phyloP scores from a whole-genome alignment of 2,329 filamentous ascomycete species.

The Aspergillus quadricinctus region DNA sequence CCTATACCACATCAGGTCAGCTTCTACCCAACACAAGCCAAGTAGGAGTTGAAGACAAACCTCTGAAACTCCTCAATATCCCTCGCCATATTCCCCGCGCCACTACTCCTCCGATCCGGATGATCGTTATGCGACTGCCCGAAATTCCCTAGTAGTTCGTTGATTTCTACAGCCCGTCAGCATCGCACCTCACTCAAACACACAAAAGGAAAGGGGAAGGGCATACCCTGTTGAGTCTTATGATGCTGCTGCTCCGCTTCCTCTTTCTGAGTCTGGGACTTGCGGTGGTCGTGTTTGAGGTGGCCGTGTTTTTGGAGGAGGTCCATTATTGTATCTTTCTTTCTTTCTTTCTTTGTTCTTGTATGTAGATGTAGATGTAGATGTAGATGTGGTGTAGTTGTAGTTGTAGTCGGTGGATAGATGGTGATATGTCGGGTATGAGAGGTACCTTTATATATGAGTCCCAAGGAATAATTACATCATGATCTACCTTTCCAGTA shows the following conservation, averaged over 20 bases:
- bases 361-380: neutral
- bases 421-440: neutral
- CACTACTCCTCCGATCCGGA: slow-evolving; percentile 12
- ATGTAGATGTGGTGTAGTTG: neutral
- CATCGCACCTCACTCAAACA: too few species aligned
- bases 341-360: neutral
- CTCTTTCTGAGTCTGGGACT: neutral
- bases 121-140: slow-evolving; percentile 12
- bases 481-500: neutral
- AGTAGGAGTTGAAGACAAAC: neutral
- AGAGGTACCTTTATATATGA: neutral
- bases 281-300: slow-evolving; percentile 7
- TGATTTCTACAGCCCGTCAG: slow-evolving; percentile 50
- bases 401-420: neutral
- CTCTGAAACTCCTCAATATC: slow-evolving; percentile 36
- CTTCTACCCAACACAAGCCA: neutral
- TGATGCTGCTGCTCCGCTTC: slow-evolving; percentile 1
- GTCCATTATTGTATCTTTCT: slow-evolving; percentile 9
- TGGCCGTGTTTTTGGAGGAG: slow-evolving; percentile 12
- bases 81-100: slow-evolving; percentile 23
- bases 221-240: slow-evolving; percentile 7
- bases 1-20: neutral
- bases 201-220: neutral
- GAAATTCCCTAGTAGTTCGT: slow-evolving; percentile 48
- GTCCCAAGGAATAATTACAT: neutral